Evolutionary conservation across 768 basidiomycete species (phyloP), one percentile per base, ranked within the genome.

Genomic region (Auriculariales sp.): DNA sequence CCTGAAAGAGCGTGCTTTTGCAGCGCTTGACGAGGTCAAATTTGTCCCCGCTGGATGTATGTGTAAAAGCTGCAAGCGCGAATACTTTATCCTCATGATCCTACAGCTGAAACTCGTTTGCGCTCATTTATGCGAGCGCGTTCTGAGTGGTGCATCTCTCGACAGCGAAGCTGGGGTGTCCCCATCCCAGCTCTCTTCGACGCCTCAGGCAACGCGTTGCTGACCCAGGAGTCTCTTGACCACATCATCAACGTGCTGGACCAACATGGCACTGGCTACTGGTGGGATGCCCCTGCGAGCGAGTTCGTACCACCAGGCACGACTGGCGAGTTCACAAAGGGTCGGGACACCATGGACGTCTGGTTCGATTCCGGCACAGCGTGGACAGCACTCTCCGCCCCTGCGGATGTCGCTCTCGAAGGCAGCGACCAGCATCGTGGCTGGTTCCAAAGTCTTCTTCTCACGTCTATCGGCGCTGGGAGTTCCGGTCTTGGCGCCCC

Each of bases 311-410:
- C 83, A 9, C 74, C 78, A 0, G 68, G 72, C 45, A 70, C 85
- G 17, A 61, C 64, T 3, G 67, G 69, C 46, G 65, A 70, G n/a
- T 17, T 31, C 27, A 19, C 52, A 24, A 92, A 90, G 61, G 84
- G 92, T 7, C 81, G 77, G 2, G 94, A 99, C 61, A 99, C 94
- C 2, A 91, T 98, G 81, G 94, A 99, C 62, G 94, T 99, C 14
- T 99, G 94, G 94, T 98, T 97, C 56, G 94, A 99, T 65, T 93
- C 89, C 57, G 94, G 94, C 3, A 81, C 86, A 2, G 87, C 92
- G 3, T 99, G 94, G 94, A 81, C 88, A 2, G 74, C 88, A 70
- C 66, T 94, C 15, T n/a, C 49, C 2, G 58, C 59, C 2, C 45
- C 52, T 47, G 87, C 92, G 1, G 92, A 98, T 58, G 72, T 97